phyloP scores from a whole-genome alignment of 106 monocot species.

The Hemerocallis citrina region DNA sequence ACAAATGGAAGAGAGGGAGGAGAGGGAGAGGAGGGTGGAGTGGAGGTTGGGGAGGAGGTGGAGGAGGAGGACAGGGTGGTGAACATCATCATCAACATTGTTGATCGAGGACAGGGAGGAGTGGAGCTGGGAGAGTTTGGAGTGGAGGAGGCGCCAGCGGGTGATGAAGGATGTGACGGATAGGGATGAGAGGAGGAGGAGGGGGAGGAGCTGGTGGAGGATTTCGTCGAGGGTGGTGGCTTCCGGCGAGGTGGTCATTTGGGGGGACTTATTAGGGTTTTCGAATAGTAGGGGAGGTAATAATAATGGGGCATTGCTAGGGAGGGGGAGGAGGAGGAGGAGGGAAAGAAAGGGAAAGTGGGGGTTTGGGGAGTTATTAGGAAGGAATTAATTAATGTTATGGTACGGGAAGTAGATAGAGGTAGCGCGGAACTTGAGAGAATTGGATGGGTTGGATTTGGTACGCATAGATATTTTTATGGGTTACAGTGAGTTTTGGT shows the following conservation, averaged over 20 bases:
- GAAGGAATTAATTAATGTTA: too few species aligned
- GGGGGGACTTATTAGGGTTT: neutral
- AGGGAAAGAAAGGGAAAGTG: neutral
- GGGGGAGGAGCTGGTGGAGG: too few species aligned
- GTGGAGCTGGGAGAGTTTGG: constrained; percentile 39
- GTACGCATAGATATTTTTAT: too few species aligned
- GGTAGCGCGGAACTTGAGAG: too few species aligned
- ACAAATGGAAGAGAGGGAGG: too few species aligned
- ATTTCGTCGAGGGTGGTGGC: constrained; percentile 32
- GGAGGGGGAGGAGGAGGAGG: too few species aligned
- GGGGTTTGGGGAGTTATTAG: neutral
- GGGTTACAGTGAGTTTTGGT: too few species aligned
- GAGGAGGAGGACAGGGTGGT: constrained; percentile 31
- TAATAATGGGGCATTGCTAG: neutral
- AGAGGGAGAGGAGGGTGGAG: too few species aligned
- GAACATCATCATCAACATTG: constrained; percentile 24
- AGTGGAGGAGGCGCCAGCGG: constrained; percentile 55
- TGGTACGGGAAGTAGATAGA: too few species aligned
- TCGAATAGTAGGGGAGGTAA: neutral
- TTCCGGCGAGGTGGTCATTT: constrained; percentile 3
- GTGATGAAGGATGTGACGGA: constrained; percentile 37
- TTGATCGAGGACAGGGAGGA: constrained; percentile 35
- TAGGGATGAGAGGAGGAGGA: constrained; percentile 43
- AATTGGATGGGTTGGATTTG: too few species aligned
- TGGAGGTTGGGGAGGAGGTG: constrained; percentile 29